These are phyloP conservation scores for Fomitopsis betulina DNA, from an alignment of 1,284 basidiomycete genomes.

Conservation along the genomic window DNA sequence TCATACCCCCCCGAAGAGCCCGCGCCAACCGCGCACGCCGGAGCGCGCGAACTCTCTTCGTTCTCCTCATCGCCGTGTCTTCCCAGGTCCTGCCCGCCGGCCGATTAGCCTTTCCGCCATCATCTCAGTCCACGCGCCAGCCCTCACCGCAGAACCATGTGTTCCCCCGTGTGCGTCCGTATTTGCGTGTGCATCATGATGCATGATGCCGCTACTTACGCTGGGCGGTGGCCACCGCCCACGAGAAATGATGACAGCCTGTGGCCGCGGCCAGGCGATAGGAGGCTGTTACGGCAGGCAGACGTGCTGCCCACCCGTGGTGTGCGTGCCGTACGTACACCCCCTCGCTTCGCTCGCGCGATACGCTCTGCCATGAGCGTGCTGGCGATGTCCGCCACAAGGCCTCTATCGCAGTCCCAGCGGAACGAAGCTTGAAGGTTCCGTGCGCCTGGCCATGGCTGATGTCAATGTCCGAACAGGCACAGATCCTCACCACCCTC, in stretches of 20 bases:
- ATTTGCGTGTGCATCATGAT: too few relatives aligned
- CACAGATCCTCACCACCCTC: background rate
- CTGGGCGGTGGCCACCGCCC: background rate
- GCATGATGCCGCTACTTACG: too few relatives aligned
- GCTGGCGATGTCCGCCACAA: background rate
- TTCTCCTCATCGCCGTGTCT: background rate
- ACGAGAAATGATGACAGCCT: background rate
- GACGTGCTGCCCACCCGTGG: background rate
- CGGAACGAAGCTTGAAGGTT: background rate
- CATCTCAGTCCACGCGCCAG: background rate
- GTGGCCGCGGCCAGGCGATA: background rate
- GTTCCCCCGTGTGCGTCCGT: too few relatives aligned
- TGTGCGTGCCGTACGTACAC: background rate
- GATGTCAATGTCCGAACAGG: background rate
- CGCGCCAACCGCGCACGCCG: background rate
- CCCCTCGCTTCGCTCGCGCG: background rate
- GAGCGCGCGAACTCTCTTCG: too few relatives aligned
- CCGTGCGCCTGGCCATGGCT: background rate
- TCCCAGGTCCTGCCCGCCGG: background rate
- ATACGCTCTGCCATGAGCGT: background rate
- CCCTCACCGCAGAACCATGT: too few relatives aligned
- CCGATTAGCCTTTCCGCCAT: conserved; percentile 1
- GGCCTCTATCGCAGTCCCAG: background rate
- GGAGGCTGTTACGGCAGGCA: background rate
- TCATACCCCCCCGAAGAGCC: background rate